phyloP scores from a whole-genome alignment of 495 filamentous ascomycete species.

The Podospora sp. region DNA sequence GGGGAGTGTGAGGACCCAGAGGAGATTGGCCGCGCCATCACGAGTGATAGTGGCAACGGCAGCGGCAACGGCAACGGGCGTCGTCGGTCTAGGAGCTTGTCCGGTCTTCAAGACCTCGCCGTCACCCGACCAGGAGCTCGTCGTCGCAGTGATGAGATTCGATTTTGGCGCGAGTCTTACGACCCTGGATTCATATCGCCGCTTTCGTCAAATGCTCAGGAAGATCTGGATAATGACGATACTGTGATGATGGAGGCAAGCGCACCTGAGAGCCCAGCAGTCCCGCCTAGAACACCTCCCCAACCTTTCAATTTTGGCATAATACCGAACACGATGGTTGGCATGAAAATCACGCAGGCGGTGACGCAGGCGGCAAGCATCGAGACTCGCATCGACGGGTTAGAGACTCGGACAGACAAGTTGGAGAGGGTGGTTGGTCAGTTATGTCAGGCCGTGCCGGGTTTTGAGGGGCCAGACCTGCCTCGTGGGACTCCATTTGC shows the following conservation, averaged over 20 bases:
- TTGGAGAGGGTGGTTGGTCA: conserved; percentile 51
- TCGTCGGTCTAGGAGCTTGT: conserved; percentile 56
- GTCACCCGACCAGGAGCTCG: conserved; percentile 34
- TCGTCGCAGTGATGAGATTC: conserved; percentile 59
- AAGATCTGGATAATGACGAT: conserved; percentile 45
- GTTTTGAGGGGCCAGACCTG: conserved; percentile 33
- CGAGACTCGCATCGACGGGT: conserved; percentile 48
- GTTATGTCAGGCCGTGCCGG: conserved; percentile 46
- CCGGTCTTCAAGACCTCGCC: conserved; percentile 48
- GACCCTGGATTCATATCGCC: conserved; percentile 50
- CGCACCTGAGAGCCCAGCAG: conserved; percentile 35
- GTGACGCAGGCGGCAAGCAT: conserved; percentile 55
- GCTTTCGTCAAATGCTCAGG: conserved; percentile 47
- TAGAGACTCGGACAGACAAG: conserved; percentile 51
- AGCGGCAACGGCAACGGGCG: conserved; percentile 27
- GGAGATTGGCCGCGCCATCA: conserved; percentile 57
- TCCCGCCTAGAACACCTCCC: conserved; percentile 44
- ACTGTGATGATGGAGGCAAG: conserved; percentile 38
- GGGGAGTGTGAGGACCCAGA: conserved; percentile 42
- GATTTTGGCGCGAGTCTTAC: conserved; percentile 59
- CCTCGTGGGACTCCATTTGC: conserved; percentile 4
- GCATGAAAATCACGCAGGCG: conserved; percentile 58
- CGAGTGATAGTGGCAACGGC: conserved; percentile 44
- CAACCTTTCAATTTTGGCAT: conserved; percentile 57
- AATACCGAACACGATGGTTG: conserved; percentile 46